phyloP scores from a whole-genome alignment of 352 stramenopile species.

The Globisporangium megalacanthum region DNA sequence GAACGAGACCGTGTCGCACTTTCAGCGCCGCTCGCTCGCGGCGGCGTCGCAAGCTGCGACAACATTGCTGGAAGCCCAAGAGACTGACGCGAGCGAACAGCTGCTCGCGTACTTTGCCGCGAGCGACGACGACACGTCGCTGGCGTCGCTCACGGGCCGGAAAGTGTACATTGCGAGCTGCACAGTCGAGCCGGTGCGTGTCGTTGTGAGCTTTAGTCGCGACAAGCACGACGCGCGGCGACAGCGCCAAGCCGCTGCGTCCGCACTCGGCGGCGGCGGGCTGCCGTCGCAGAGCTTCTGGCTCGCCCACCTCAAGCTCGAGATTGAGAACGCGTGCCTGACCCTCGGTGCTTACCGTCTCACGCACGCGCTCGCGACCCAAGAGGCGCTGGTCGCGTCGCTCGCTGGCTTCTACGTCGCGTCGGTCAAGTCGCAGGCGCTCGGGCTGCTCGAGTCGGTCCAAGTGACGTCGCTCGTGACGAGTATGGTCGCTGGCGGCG shows the following conservation, averaged over 20 bases:
- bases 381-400: constrained; percentile 63
- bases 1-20: constrained; percentile 63
- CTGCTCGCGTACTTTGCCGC: constrained; percentile 71
- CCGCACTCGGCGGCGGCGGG: neutral
- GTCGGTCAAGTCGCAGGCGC: constrained; percentile 76
- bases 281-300: constrained; percentile 49
- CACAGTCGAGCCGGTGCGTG: constrained; percentile 62
- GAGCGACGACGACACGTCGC: constrained; percentile 39
- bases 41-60: constrained; percentile 33
- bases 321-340: constrained; percentile 84
- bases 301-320: constrained; percentile 78
- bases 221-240: constrained; percentile 47
- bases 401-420: constrained; percentile 72
- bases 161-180: constrained; percentile 77
- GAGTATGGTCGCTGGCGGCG: constrained; percentile 68
- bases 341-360: constrained; percentile 62
- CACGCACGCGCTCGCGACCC: constrained; percentile 61
- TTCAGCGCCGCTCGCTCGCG: constrained; percentile 54
- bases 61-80: constrained; percentile 16
- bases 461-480: constrained; percentile 83
- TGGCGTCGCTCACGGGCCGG: constrained; percentile 63
- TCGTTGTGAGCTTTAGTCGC: constrained; percentile 72
- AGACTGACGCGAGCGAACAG: constrained; percentile 27
- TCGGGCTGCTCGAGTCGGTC: constrained; percentile 80
- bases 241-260: too few species aligned